phyloP scores from a whole-genome alignment of 306 rosid species.

The Abrus precatorius region DNA sequence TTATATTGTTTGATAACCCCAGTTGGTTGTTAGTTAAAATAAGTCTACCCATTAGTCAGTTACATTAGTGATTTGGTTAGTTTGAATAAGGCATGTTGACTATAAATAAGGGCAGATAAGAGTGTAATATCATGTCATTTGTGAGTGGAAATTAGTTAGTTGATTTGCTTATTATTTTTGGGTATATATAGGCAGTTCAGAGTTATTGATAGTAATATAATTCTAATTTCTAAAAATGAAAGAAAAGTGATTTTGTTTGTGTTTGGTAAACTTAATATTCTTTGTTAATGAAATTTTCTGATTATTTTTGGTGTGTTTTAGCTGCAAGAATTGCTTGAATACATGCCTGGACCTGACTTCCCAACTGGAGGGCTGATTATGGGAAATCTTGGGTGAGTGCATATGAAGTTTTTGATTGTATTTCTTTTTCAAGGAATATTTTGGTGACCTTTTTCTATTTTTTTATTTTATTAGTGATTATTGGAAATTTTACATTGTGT shows the following conservation, averaged over 20 bases:
- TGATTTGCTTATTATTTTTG: not conserved
- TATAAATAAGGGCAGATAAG: no score
- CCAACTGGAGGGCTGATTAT: slow-evolving; percentile 98
- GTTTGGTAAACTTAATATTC: slow-evolving; percentile 1
- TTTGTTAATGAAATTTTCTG: not conserved
- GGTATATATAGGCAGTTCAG: not conserved
- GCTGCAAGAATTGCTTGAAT: slow-evolving; percentile 97
- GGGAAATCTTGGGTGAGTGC: slow-evolving; percentile 93
- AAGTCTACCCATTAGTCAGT: no score
- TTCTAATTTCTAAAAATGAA: not conserved
- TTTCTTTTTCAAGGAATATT: slow-evolving; percentile 4
- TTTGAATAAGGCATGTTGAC: no score
- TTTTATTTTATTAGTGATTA: not conserved
- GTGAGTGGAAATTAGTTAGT: not conserved
- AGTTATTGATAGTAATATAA: slow-evolving; percentile 3
- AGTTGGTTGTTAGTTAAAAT: no score
- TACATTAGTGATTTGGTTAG: no score
- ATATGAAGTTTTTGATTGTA: slow-evolving; percentile 23
- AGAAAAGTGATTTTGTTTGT: not conserved
- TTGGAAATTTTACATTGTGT: slow-evolving; percentile 14
- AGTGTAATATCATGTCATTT: no score
- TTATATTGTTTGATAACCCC: not conserved
- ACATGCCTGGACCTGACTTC: slow-evolving; percentile 99
- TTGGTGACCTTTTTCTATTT: not conserved
- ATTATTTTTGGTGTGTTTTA: slow-evolving; percentile 54